Evolutionary conservation across 208 protist species (phyloP), one percentile per base, ranked within the genome.

Genomic region (Herpetomonas muscarum): DNA sequence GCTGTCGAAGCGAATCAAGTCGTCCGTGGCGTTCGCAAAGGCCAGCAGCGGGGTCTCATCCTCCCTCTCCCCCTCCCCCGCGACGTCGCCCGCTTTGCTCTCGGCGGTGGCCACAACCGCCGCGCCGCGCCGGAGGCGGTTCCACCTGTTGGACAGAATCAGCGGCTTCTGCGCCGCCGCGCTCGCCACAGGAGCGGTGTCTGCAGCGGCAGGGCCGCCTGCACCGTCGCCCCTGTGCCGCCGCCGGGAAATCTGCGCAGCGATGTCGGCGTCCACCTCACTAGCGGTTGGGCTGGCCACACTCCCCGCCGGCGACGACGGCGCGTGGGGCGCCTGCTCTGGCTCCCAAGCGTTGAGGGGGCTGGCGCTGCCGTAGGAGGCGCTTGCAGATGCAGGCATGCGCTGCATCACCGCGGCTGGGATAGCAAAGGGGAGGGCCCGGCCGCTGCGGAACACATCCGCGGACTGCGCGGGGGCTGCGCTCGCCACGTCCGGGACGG

Each of bases 1-100:
- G 2, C 56, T 32, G 15, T 53, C 67, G 63, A 79, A 79, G n/a
- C 46, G 48, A 55, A 80, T 80, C 30, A 80, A 31, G 13, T 68
- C 36, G 32, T 61, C 62, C 6, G 28, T 55, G 59, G 55, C 55
- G 44, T 75, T 74, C 22, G 53, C 48, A 62, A 74, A 79, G 19
- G 45, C 25, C 5, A 45, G 53, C 28, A 10, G 21, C 17, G 62
- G 19, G 19, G 3, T 2, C 29, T 30, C 28, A 19, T 17, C 32
- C 7, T 31, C 19, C 17, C 10, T 39, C 12, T 31, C 24, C 37
- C 6, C 37, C 3, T 3, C 53, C 4, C 53, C 49, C 12, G 9
- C 49, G 26, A 7, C 29, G 26, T 55, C 17, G 49, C 7, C 6
- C 19, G 6, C 15, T 39, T 46, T 48, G 28, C 25, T 36, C 21